Base-by-base conservation (phyloP, 2,329 filamentous ascomycete species). In the Cladophialophora psammophila region DNA sequence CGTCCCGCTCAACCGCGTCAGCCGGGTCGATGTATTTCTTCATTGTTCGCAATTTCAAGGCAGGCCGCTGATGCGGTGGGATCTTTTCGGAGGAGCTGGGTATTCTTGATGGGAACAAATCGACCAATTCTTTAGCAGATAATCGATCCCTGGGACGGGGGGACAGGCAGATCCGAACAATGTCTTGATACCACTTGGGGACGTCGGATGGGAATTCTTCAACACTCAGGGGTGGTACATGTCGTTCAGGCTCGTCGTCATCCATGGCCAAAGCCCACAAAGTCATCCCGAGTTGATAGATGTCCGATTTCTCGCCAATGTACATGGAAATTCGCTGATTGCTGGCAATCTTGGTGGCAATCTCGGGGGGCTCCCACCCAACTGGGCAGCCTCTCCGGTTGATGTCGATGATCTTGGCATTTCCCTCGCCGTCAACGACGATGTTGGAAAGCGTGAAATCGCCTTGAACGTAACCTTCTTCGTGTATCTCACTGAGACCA, bases 391-490 rank as follows among this genome's bases (percentile, higher is more conserved):
- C 95, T 73, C 95, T 86, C 63, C 95, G 87, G 80, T 99, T 99
- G 81, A 99, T 97, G 78, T 99, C 95, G 75, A 99, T 99, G 72
- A 99, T 98, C 75, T 96, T 94, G 8, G 94, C 95, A 75, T 97
- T 86, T 75, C 93, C 90, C 52, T 91, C 80, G 12, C 86, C 85
- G 77, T 98, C 93, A 74, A 99, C 91, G 68, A 99, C 95, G 71
- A 99, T 96, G 76, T 99, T 99, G 5, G 94, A 97, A 34, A 99
- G 84, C 0, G 95, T 99, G 72, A 99, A 97, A 76, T 99, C 95
- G 31, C 95, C 95, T 76, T 99, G 95, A 10, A 99, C 95, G 77
- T 96, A 98, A 4, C 95, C 95, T 26, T 92, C 90, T 78, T 98
- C 94, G 75, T 99, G 95, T 35, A 99, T 94, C 74, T 97, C 93